Evolutionary conservation across 1,284 basidiomycete genomes (phyloP).

Genomic region (Kalmanozyma brasiliensis): DNA sequence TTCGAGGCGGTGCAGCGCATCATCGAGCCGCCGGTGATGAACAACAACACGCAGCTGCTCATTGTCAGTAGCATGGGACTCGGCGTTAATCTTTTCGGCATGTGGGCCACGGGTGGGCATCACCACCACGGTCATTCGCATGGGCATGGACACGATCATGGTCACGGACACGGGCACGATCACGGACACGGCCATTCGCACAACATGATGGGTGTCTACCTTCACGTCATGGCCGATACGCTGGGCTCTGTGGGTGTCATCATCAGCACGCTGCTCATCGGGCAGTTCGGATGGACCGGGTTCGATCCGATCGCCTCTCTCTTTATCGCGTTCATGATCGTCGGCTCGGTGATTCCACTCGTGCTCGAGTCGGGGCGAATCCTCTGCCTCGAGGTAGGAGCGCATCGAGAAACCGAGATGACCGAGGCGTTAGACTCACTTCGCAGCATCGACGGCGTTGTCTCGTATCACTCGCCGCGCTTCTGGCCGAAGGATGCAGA

Average conservation of each 20-base stretch:
- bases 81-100: conserved; percentile 94
- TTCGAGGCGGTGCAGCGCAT: conserved; percentile 96
- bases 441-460: conserved; percentile 76
- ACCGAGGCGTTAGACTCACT: conserved; percentile 81
- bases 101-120: conserved; percentile 90
- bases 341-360: conserved; percentile 91
- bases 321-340: conserved; percentile 94
- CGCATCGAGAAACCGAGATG: conserved; percentile 76
- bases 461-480: conserved; percentile 80
- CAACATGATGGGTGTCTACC: conserved; percentile 99
- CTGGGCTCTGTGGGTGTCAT: conserved; percentile 96
- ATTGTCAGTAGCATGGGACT: conserved; percentile 89
- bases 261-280: conserved; percentile 92
- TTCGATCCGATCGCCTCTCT: conserved; percentile 98
- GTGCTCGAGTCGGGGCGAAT: conserved; percentile 92
- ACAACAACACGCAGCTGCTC: conserved; percentile 88
- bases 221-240: conserved; percentile 73
- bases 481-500: conserved; percentile 97
- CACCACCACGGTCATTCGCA: conserved; percentile 75
- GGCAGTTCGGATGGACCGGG: conserved; percentile 98
- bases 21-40: conserved; percentile 96
- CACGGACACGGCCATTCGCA: conserved; percentile 80
- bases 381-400: conserved; percentile 83
- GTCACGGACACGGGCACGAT: conserved; percentile 68
- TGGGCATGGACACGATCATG: conserved; percentile 70